A percentile compares a stretch with the other conserved stretches of the same genome.
phyloP scores from a whole-genome alignment of 192 early-diverging fungal species.

The Umbelopsis isabellina region DNA sequence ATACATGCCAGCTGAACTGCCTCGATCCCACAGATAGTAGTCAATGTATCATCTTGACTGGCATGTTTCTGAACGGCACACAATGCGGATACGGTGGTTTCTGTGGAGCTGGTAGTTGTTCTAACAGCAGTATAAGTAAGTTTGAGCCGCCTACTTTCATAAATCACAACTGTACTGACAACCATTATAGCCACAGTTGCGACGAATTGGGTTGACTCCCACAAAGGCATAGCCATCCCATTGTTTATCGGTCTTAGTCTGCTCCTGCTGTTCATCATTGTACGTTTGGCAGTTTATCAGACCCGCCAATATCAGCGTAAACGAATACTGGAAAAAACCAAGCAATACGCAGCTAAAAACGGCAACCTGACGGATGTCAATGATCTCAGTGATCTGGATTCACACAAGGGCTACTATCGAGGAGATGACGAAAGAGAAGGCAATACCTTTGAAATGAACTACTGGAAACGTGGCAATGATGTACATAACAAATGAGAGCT shows the following conservation, averaged over 20 bases:
- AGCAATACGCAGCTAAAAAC: background rate
- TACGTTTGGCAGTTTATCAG: conserved; percentile 24
- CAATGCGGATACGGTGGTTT: conserved; percentile 71
- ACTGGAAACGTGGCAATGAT: background rate
- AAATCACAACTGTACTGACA: background rate
- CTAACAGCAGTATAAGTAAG: conserved; percentile 37
- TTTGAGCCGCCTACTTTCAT: background rate
- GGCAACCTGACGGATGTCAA: background rate
- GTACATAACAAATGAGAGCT: too few relatives aligned
- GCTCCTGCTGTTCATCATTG: conserved; percentile 38
- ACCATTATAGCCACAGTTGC: conserved; percentile 32
- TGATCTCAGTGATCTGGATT: background rate
- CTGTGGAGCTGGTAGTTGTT: conserved; percentile 63
- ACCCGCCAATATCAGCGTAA: background rate
- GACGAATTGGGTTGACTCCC: conserved; percentile 46
- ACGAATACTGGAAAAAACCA: background rate
- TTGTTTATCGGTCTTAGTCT: conserved; percentile 41
- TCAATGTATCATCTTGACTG: conserved; percentile 60
- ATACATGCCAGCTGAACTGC: conserved; percentile 68
- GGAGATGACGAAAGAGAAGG: background rate
- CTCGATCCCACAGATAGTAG: conserved; percentile 50
- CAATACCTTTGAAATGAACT: background rate
- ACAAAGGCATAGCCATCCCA: conserved; percentile 52
- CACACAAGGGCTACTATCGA: background rate
- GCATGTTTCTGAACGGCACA: conserved; percentile 73